phyloP scores from a whole-genome alignment of 2,329 filamentous ascomycete species.

The Trichoderma sp. region DNA sequence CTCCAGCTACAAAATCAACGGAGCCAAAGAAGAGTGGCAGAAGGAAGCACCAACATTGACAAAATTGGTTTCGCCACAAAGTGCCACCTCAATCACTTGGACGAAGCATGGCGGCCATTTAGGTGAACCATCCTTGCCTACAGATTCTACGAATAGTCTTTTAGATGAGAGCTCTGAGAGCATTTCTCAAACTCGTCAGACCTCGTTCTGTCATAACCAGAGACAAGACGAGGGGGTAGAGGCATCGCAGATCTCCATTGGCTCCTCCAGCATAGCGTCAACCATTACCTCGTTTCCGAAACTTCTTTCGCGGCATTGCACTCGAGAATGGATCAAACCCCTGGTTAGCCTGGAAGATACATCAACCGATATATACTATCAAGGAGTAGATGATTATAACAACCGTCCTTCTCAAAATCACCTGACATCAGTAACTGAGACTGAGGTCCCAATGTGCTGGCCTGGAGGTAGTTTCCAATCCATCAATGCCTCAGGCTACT shows the following conservation, averaged over 20 bases:
- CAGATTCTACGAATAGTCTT: background rate
- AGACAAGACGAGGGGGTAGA: background rate
- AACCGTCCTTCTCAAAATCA: constrained; percentile 19
- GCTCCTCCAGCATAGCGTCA: constrained; percentile 23
- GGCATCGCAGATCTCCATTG: background rate
- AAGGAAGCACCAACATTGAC: constrained; percentile 25
- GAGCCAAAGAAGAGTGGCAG: constrained; percentile 23
- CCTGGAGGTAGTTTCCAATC: constrained; percentile 25
- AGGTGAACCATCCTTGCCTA: background rate
- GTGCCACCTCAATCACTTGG: constrained; percentile 34
- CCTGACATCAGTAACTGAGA: constrained; percentile 12
- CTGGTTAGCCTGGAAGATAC: constrained; percentile 22
- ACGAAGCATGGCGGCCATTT: constrained; percentile 15
- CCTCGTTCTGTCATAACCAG: background rate
- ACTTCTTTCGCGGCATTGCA: constrained; percentile 32
- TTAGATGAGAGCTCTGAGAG: constrained; percentile 1
- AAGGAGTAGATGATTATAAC: constrained; percentile 33
- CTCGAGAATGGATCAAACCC: constrained; percentile 33
- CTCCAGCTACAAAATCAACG: constrained; percentile 24
- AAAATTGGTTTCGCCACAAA: constrained; percentile 31
- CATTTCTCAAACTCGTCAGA: background rate
- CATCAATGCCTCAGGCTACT: constrained; percentile 25
- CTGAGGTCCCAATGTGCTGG: constrained; percentile 18
- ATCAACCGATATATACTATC: constrained; percentile 26
- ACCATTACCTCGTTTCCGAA: constrained; percentile 37